Evolutionary conservation across 495 filamentous ascomycete species (phyloP).

Genomic region (Penicillium longicatenatum): DNA sequence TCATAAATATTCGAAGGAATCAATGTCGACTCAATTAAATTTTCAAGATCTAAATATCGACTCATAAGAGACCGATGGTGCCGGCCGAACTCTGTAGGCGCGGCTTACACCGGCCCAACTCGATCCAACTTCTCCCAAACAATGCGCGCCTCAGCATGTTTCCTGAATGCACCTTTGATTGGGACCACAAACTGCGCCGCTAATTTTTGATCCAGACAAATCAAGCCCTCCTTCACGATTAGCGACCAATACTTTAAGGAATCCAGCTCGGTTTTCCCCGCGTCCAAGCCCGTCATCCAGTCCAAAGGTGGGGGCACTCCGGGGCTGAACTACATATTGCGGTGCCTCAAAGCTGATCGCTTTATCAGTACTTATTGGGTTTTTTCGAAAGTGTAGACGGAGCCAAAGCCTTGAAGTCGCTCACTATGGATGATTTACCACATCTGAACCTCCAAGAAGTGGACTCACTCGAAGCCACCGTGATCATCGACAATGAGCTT

Average conservation of each 20-base stretch:
- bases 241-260: neutral
- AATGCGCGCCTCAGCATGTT: neutral
- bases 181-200: neutral
- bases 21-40: neutral
- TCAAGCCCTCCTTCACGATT: neutral
- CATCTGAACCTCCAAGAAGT: constrained; percentile 41
- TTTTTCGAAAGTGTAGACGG: neutral
- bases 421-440: neutral
- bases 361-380: neutral
- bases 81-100: neutral
- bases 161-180: neutral
- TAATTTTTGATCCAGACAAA: neutral
- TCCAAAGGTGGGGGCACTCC: neutral
- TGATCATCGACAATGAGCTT: constrained; percentile 60
- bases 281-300: neutral
- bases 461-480: constrained; percentile 48
- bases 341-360: neutral
- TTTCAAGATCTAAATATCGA: neutral
- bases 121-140: neutral
- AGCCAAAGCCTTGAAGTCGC: neutral
- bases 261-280: neutral
- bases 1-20: neutral
- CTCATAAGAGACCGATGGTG: neutral
- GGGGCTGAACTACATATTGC: neutral
- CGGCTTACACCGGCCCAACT: neutral